phyloP scores from a whole-genome alignment of 306 rosid genomes.

The Trifolium repens region DNA sequence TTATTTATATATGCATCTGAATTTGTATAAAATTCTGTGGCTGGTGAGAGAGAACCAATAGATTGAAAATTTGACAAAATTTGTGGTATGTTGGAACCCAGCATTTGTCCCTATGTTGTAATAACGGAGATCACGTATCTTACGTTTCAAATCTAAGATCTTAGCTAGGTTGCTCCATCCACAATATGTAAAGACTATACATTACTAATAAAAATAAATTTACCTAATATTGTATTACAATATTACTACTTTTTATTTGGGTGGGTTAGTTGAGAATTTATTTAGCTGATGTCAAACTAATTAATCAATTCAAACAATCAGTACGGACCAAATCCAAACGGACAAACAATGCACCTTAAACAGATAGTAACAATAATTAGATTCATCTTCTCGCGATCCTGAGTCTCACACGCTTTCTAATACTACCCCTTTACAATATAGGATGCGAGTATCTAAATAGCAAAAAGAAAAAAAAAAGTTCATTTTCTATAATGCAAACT shows the following conservation, averaged over 20 bases:
- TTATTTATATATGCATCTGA: too few relatives aligned
- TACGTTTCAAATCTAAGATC: slow-evolving; percentile 33
- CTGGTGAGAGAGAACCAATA: slow-evolving; percentile 34
- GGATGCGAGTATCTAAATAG: too few relatives aligned
- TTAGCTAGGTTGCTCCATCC: slow-evolving; percentile 3
- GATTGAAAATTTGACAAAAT: slow-evolving; percentile 33
- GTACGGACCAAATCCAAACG: slow-evolving; percentile 23
- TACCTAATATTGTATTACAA: slow-evolving; percentile 40
- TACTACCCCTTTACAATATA: too few relatives aligned
- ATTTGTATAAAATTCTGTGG: not conserved
- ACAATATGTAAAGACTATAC: slow-evolving; percentile 7
- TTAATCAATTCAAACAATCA: slow-evolving; percentile 36
- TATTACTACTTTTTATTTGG: slow-evolving; percentile 28
- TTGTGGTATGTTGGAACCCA: slow-evolving; percentile 40
- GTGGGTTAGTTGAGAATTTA: slow-evolving; percentile 44
- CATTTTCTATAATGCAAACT: too few relatives aligned
- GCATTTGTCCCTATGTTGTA: slow-evolving; percentile 44
- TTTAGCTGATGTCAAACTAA: slow-evolving; percentile 32
- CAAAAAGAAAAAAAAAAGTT: too few relatives aligned
- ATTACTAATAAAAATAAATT: slow-evolving; percentile 9
- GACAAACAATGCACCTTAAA: slow-evolving; percentile 36
- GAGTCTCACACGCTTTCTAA: too few relatives aligned
- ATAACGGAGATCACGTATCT: slow-evolving; percentile 40
- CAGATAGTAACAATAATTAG: not conserved
- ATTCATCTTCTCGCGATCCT: too few relatives aligned